Conservation (phyloP, 2,329 filamentous ascomycete species). For the Apiospora rasikravindrae region DNA sequence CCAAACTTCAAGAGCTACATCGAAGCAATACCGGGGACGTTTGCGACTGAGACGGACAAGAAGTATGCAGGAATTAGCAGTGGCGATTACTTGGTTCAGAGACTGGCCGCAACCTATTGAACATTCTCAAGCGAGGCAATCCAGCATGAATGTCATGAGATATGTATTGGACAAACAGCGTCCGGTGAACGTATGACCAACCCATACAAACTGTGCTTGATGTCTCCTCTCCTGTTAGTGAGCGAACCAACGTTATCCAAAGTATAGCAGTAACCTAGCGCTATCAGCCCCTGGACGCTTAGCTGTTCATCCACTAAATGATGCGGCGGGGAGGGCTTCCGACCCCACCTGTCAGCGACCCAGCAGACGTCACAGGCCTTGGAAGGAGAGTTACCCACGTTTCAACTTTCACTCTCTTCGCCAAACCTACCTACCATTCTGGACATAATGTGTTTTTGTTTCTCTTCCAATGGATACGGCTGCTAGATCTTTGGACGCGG, state of each 20-base stretch:
- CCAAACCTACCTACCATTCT: background rate
- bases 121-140: background rate
- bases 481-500: background rate
- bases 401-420: background rate
- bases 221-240: background rate
- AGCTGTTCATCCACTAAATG: background rate
- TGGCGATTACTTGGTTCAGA: constrained; percentile 80
- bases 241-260: background rate
- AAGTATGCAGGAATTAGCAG: constrained; percentile 81
- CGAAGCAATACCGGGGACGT: constrained; percentile 82
- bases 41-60: constrained; percentile 65
- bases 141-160: background rate
- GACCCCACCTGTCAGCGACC: constrained; percentile 4
- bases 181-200: no score
- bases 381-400: background rate
- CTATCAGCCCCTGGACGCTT: background rate
- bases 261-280: background rate
- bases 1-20: constrained; percentile 79
- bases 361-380: constrained; percentile 1
- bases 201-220: no score
- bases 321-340: background rate
- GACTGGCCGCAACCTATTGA: constrained; percentile 76
- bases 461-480: background rate
- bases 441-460: background rate
- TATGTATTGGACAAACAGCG: background rate